Evolutionary conservation across 2,329 filamentous ascomycete species (phyloP).

Genomic region (Penicillium freii): DNA sequence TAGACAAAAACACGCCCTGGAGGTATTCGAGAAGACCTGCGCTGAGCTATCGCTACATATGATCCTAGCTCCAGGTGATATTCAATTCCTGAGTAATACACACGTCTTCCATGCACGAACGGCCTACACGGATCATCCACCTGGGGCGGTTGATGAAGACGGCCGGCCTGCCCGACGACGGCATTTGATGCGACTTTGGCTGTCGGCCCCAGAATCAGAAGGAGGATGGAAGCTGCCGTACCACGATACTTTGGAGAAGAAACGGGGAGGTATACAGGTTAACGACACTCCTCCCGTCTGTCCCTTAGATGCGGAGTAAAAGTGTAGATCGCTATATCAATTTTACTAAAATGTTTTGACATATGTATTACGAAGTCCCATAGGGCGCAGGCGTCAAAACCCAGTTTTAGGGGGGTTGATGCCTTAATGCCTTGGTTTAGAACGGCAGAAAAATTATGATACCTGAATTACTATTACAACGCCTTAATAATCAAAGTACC

Average conservation of each 20-base stretch:
- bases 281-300: conserved; percentile 27
- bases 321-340: not conserved
- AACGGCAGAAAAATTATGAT: no score
- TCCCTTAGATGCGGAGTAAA: conserved; percentile 27
- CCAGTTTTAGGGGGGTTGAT: no score
- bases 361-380: not conserved
- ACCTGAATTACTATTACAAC: no score
- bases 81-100: conserved; percentile 30
- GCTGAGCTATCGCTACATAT: conserved; percentile 26
- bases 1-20: conserved; percentile 26
- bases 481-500: no score
- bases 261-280: conserved; percentile 31
- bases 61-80: conserved; percentile 29
- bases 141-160: conserved; percentile 24
- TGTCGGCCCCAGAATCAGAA: conserved; percentile 26
- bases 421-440: no score
- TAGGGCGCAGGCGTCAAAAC: no score
- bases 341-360: not conserved
- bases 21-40: conserved; percentile 27
- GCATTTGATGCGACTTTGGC: conserved; percentile 31
- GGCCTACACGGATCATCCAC: conserved; percentile 27
- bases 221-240: conserved; percentile 30
- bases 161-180: conserved; percentile 20
- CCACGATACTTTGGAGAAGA: conserved; percentile 26
- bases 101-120: conserved; percentile 31